Conservation (phyloP, 1,139 yeast genomes). For the Kluyveromyces sp. region DNA sequence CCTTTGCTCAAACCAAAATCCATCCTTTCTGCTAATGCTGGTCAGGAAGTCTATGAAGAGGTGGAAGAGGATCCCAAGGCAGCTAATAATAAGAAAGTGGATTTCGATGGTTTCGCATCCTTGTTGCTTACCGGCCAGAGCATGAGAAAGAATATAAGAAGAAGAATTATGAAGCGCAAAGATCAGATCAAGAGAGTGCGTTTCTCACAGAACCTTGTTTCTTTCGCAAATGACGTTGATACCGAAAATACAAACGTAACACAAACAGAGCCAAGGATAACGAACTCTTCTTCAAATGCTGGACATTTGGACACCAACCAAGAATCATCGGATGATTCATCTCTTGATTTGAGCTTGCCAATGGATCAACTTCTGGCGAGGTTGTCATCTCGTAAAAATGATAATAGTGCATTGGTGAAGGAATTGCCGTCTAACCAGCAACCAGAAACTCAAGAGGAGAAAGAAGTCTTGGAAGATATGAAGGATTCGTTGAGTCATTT, state of each 20-base stretch:
- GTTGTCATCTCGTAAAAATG: conserved; percentile 34
- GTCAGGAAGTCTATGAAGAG: conserved; percentile 31
- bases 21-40: conserved; percentile 46
- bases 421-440: conserved; percentile 27
- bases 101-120: conserved; percentile 68
- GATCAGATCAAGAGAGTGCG: conserved; percentile 51
- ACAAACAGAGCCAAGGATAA: conserved; percentile 8
- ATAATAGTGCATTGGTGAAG: conserved; percentile 25
- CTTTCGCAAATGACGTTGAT: conserved; percentile 31
- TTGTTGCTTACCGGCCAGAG: conserved; percentile 65
- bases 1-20: conserved; percentile 65
- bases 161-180: conserved; percentile 32
- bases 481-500: conserved; percentile 61
- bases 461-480: conserved; percentile 59
- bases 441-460: conserved; percentile 35
- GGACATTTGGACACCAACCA: background rate
- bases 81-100: conserved; percentile 36
- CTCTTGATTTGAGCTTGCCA: conserved; percentile 55
- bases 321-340: conserved; percentile 12
- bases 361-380: conserved; percentile 61
- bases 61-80: conserved; percentile 20
- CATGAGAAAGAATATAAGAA: conserved; percentile 31
- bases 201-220: conserved; percentile 57
- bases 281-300: conserved; percentile 1
- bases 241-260: conserved; percentile 7